Evolutionary conservation across 768 basidiomycete genomes (phyloP), one percentile per base, ranked within the genome.

Genomic region (Lactarius hatsudake): DNA sequence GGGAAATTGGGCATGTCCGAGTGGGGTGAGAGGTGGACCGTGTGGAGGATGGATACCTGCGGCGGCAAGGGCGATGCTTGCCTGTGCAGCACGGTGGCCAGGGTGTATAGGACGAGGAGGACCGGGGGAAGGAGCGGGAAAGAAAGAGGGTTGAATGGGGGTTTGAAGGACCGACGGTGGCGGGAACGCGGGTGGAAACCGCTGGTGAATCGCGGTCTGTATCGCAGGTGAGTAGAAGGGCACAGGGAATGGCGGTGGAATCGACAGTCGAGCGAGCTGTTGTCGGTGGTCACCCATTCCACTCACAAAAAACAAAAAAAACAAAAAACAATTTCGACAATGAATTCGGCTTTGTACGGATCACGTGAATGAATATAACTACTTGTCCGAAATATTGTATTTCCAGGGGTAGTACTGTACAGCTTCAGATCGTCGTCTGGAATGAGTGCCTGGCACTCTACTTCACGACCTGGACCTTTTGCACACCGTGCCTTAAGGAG

Each of bases 141-240:
- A 78, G 68, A 89, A 90, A 77, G 87, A 89, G 23, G 84, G 75
- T 73, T 91, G 90, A 80, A 91, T 86, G 55, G 90, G 90, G 5
- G 89, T 90, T 74, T 89, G 90, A 60, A 90, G 77, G 58, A 83
- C 70, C 64, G 78, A 61, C 40, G 74, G 48, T 66, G 81, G 64
- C 40, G 83, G 84, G 68, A 83, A 84, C 0, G 82, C 75, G 0
- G 87, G 84, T 68, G 84, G 86, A 76, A 85, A 87, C 53, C 81
- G 77, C 30, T 83, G 83, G 71, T 85, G 85, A 28, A 88, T 69
- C 61, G 83, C 79, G 0, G 88, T 85, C 42, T 86, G 88, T 51
- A 89, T 76, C 54, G 82, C 84, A 8, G 90, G 88, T 7, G 90
- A 89, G 75, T 81, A 90, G 71, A 88, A 76, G 60, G 80, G 79